These are phyloP conservation scores for Ascochyta clinopodiicola DNA, from an alignment of 2,329 filamentous ascomycete genomes.

Conservation along the genomic window DNA sequence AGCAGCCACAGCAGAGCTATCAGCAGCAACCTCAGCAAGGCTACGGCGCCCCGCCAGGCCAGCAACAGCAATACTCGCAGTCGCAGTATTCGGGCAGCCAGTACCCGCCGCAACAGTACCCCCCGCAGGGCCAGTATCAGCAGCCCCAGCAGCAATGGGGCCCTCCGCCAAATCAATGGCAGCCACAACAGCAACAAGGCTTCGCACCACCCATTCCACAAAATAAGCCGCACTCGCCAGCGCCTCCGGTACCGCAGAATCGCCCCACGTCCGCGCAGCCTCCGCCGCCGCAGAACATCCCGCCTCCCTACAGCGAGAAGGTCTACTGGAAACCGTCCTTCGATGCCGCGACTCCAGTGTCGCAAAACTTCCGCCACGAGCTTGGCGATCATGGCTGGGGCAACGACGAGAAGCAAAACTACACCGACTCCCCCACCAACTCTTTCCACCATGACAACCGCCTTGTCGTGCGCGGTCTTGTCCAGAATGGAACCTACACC, in stretches of 20 bases:
- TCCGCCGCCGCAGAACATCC: conserved; percentile 39
- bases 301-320: conserved; percentile 31
- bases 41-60: conserved; percentile 14
- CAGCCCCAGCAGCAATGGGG: conserved; percentile 29
- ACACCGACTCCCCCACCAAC: conserved; percentile 58
- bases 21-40: conserved; percentile 21
- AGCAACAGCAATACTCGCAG: conserved; percentile 21
- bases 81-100: conserved; percentile 28
- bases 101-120: conserved; percentile 30
- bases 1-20: conserved; percentile 25
- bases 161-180: conserved; percentile 23
- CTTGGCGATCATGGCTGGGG: conserved; percentile 67
- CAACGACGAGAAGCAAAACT: conserved; percentile 67
- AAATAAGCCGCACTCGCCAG: conserved; percentile 39
- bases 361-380: conserved; percentile 62
- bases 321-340: conserved; percentile 64
- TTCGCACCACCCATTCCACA: conserved; percentile 40
- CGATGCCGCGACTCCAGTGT: conserved; percentile 54
- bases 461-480: conserved; percentile 61
- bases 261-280: conserved; percentile 35
- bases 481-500: conserved; percentile 55
- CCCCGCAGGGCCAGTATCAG: conserved; percentile 26
- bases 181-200: conserved; percentile 32
- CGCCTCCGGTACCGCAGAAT: conserved; percentile 36
- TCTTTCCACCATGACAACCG: conserved; percentile 61